These are phyloP conservation scores for Pelargonium citronellum DNA, from an alignment of 441 rosid species.

Conservation along the genomic window DNA sequence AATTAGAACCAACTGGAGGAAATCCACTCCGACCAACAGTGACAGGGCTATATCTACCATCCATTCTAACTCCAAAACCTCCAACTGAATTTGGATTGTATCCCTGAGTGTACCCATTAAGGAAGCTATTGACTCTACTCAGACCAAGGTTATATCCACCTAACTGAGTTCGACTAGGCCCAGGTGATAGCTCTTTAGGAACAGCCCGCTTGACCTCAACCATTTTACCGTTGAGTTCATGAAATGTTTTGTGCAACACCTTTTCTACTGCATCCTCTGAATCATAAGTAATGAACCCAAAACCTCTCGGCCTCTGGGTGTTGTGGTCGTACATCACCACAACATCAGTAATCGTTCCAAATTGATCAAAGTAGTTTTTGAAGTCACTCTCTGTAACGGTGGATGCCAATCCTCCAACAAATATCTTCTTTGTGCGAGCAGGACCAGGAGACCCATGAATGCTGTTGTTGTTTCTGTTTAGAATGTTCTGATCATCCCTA, in stretches of 20 bases:
- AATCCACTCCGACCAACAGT: slow-evolving; percentile 43
- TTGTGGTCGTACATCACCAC: slow-evolving; percentile 76
- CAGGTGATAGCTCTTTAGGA: slow-evolving; percentile 59
- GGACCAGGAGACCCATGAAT: slow-evolving; percentile 51
- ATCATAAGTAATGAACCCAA: slow-evolving; percentile 66
- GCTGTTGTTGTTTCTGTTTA: slow-evolving; percentile 40
- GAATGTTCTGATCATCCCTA: slow-evolving; percentile 53
- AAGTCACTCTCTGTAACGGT: slow-evolving; percentile 1
- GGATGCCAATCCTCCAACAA: slow-evolving; percentile 6
- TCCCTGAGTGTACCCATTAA: slow-evolving; percentile 50
- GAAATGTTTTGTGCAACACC: slow-evolving; percentile 24
- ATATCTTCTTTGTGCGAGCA: slow-evolving; percentile 13
- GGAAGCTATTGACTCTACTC: slow-evolving; percentile 48
- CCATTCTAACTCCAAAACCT: slow-evolving; percentile 50
- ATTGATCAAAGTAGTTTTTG: slow-evolving; percentile 5
- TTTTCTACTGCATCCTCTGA: slow-evolving; percentile 63
- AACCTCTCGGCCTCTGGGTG: slow-evolving; percentile 70
- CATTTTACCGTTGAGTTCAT: slow-evolving; percentile 26
- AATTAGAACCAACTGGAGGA: slow-evolving; percentile 45
- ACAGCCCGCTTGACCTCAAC: slow-evolving; percentile 75
- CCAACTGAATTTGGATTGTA: slow-evolving; percentile 44
- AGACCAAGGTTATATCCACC: slow-evolving; percentile 43
- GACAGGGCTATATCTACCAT: slow-evolving; percentile 54
- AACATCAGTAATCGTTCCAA: slow-evolving; percentile 41
- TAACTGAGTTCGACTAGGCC: slow-evolving; percentile 45